Percentiles rank a stretch among this genome's conserved stretches.
These are phyloP conservation scores for Croton laevigatus DNA, from an alignment of 441 rosid genomes.

Conservation along the genomic window DNA sequence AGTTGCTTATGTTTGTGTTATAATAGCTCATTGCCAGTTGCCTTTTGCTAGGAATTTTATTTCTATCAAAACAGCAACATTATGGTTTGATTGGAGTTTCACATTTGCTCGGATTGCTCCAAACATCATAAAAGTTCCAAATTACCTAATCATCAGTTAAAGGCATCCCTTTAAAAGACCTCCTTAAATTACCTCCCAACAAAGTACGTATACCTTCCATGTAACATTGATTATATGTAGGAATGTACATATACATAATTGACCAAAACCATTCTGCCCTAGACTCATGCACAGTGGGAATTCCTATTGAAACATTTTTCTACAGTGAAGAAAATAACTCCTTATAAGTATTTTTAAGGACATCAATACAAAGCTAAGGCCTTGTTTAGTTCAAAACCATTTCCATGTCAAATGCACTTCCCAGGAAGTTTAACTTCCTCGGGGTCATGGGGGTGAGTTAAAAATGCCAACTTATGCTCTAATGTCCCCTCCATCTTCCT, in stretches of 20 bases:
- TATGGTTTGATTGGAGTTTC: neutral
- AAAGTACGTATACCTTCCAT: neutral
- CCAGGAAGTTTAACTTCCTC: too few species aligned
- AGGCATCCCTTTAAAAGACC: neutral
- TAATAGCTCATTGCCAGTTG: constrained; percentile 4
- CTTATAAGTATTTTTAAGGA: neutral
- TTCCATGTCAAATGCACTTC: too few species aligned
- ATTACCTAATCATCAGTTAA: neutral
- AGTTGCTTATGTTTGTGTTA: neutral
- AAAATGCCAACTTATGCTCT: too few species aligned
- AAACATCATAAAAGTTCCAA: neutral
- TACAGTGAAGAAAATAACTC: neutral
- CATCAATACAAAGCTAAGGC: neutral
- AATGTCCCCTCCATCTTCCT: too few species aligned
- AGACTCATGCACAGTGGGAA: neutral
- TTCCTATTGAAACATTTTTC: constrained; percentile 1
- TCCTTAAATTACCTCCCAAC: neutral
- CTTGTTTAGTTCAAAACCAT: too few species aligned
- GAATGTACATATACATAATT: neutral
- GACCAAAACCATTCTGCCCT: neutral
- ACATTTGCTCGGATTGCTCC: too few species aligned
- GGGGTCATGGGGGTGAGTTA: too few species aligned
- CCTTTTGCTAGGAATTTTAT: neutral
- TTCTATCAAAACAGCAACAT: too few species aligned
- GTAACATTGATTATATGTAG: neutral